Percentiles rank a stretch among this genome's conserved stretches.
Conservation (phyloP, 495 filamentous ascomycete genomes). For the Arthonia radiata region DNA sequence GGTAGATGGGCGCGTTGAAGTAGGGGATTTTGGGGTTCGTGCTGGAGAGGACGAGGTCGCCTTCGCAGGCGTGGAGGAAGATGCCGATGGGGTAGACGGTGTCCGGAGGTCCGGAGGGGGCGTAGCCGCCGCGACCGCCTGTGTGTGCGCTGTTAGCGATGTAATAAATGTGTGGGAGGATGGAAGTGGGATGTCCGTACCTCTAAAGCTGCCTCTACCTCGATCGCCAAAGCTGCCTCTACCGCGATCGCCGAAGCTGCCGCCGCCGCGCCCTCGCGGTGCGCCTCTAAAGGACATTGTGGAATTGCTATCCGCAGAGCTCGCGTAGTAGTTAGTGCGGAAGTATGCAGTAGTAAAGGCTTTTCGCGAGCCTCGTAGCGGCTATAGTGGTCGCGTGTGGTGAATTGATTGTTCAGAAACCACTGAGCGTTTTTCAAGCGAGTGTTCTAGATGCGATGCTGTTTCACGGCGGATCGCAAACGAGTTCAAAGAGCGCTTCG, state of each 20-base stretch:
- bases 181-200: conserved; percentile 3
- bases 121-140: neutral
- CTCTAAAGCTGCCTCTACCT: conserved; percentile 19
- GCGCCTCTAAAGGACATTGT: conserved; percentile 29
- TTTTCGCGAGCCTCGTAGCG: too few species aligned
- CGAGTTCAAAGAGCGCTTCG: too few species aligned
- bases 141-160: neutral
- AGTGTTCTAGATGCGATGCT: too few species aligned
- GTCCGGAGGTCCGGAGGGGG: conserved; percentile 7
- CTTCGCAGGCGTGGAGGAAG: conserved; percentile 83
- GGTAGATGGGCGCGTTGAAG: conserved; percentile 96
- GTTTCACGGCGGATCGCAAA: too few species aligned
- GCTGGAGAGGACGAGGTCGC: conserved; percentile 86
- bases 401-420: too few species aligned
- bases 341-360: too few species aligned
- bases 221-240: conserved; percentile 20
- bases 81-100: conserved; percentile 49
- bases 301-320: too few species aligned
- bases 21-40: conserved; percentile 90
- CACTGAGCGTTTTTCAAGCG: too few species aligned
- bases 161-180: conserved; percentile 7
- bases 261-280: conserved; percentile 17
- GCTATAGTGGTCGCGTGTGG: too few species aligned
- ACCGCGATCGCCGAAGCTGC: conserved; percentile 23
- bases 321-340: too few species aligned